Evolutionary conservation across 441 rosid genomes (phyloP).

Genomic region (Theobroma grandiflorum): DNA sequence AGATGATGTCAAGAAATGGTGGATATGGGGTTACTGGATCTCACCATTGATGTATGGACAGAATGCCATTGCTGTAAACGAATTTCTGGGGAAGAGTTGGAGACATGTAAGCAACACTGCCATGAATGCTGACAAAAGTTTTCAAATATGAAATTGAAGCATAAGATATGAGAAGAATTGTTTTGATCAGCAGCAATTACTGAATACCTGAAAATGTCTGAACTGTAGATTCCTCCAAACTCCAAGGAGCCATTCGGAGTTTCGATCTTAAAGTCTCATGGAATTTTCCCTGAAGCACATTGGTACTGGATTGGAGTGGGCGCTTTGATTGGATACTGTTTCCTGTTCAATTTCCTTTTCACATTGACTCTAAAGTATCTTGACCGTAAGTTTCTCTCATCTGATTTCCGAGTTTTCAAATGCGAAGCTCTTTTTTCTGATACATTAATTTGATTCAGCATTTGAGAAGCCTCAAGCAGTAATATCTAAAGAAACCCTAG

Average conservation of each 20-base stretch:
- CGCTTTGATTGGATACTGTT: slow-evolving; percentile 62
- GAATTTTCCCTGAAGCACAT: slow-evolving; percentile 64
- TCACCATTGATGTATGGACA: slow-evolving; percentile 76
- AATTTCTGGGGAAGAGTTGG: slow-evolving; percentile 71
- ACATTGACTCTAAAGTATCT: slow-evolving; percentile 68
- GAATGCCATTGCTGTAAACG: slow-evolving; percentile 67
- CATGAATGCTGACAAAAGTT: neutral
- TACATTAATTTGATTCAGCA: slow-evolving; percentile 48
- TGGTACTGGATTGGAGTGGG: slow-evolving; percentile 92
- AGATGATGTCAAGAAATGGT: slow-evolving; percentile 70
- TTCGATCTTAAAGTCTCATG: slow-evolving; percentile 63
- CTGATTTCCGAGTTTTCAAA: neutral
- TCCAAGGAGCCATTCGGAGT: slow-evolving; percentile 77
- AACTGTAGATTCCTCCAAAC: slow-evolving; percentile 52
- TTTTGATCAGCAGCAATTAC: slow-evolving; percentile 7
- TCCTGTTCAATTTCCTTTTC: slow-evolving; percentile 72
- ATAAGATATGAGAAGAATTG: neutral
- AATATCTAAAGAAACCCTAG: slow-evolving; percentile 52
- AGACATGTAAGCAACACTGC: slow-evolving; percentile 46
- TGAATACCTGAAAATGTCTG: neutral
- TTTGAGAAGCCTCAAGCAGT: slow-evolving; percentile 65
- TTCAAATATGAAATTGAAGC: neutral
- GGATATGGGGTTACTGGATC: slow-evolving; percentile 80
- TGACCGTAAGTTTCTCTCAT: slow-evolving; percentile 56
- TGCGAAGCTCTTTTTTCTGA: slow-evolving; percentile 20